phyloP scores from a whole-genome alignment of 2,329 filamentous ascomycete genomes.

The Colletotrichum camelliae region DNA sequence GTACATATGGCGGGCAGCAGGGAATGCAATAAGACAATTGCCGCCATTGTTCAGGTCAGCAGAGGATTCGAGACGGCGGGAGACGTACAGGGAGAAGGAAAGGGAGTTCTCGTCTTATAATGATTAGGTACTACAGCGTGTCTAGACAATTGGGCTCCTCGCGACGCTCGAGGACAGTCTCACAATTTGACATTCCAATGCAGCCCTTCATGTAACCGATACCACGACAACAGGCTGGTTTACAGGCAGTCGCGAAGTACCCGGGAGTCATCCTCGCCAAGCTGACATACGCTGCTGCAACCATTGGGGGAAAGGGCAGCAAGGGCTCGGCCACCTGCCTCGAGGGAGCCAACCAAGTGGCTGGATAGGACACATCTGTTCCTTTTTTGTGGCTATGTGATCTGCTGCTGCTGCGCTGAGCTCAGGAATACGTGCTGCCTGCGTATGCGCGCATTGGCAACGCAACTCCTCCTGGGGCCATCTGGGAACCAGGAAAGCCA shows the following conservation, averaged over 20 bases:
- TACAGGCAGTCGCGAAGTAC: neutral
- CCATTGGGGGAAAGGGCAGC: neutral
- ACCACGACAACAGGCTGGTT: neutral
- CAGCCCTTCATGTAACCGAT: neutral
- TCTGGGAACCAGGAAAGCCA: neutral
- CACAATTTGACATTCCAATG: neutral
- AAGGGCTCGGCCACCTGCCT: neutral
- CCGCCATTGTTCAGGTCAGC: neutral
- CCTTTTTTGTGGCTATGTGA: neutral
- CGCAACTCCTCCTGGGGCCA: neutral
- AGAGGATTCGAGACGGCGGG: neutral
- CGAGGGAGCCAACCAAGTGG: neutral
- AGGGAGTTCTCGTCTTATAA: conserved; percentile 11
- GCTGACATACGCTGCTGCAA: conserved; percentile 7
- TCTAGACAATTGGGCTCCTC: neutral
- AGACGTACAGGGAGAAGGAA: conserved; percentile 4
- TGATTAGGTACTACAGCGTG: neutral
- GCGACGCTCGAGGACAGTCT: neutral
- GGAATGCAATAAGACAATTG: neutral
- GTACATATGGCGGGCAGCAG: neutral
- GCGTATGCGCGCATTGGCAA: neutral
- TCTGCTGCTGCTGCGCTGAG: neutral
- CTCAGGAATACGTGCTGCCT: neutral
- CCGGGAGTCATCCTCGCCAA: neutral
- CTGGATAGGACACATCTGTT: neutral